Evolutionary conservation across 768 basidiomycete genomes (phyloP).

Genomic region (Phlegmacium glaucopus): DNA sequence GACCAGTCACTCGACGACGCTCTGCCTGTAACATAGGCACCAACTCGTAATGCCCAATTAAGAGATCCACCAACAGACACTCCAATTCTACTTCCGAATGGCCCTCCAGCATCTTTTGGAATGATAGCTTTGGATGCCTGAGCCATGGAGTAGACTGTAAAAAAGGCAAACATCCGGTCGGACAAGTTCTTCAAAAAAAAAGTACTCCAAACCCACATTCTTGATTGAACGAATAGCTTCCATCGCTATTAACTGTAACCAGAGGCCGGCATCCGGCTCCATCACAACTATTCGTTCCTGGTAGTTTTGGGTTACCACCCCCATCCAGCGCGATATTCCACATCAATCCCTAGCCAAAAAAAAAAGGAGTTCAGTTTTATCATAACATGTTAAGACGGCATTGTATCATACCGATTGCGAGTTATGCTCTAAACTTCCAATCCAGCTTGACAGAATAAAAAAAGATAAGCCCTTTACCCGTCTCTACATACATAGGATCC

Average conservation of each 20-base stretch:
- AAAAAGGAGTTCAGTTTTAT: constrained; percentile 17
- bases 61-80: constrained; percentile 52
- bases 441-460: constrained; percentile 18
- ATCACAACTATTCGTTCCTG: constrained; percentile 60
- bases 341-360: constrained; percentile 47
- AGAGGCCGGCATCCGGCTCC: constrained; percentile 63
- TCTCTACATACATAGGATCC: not conserved
- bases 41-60: constrained; percentile 53
- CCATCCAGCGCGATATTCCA: constrained; percentile 74
- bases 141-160: constrained; percentile 63
- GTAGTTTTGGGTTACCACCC: constrained; percentile 59
- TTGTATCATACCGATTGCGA: constrained; percentile 38
- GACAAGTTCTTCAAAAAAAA: no score
- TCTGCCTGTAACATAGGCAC: constrained; percentile 60
- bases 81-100: constrained; percentile 61
- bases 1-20: constrained; percentile 50
- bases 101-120: constrained; percentile 62
- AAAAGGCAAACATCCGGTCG: not conserved
- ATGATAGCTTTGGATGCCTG: constrained; percentile 69
- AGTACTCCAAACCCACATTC: constrained; percentile 69
- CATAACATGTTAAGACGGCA: constrained; percentile 24
- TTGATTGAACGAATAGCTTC: constrained; percentile 64
- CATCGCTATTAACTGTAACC: constrained; percentile 62
- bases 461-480: not conserved
- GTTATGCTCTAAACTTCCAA: constrained; percentile 26